These are phyloP conservation scores for Aquilaria malaccensis DNA, from an alignment of 345 rosid species.

Conservation along the genomic window DNA sequence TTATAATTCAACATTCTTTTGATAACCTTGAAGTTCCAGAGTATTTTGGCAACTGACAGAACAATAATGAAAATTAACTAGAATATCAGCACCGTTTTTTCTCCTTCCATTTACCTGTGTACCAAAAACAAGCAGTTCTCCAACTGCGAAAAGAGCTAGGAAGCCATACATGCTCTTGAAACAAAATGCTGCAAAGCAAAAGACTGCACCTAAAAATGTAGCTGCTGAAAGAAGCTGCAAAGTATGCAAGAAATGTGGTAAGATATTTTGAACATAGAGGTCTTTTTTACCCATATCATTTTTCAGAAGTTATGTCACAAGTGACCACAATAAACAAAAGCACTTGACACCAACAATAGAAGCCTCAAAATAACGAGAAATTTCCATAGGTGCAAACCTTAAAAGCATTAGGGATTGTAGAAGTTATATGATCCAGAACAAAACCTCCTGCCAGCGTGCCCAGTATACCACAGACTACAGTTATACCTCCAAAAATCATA, in stretches of 20 bases:
- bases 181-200: conserved; percentile 83
- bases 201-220: conserved; percentile 66
- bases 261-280: not conserved
- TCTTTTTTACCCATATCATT: too few relatives aligned
- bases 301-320: not conserved
- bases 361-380: not conserved
- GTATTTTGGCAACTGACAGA: too few relatives aligned
- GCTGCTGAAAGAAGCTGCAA: conserved; percentile 74
- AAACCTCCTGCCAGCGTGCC: conserved; percentile 86
- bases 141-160: conserved; percentile 69
- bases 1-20: not conserved
- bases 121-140: conserved; percentile 85
- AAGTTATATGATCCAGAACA: conserved; percentile 53
- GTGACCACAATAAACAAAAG: not conserved
- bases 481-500: conserved; percentile 84
- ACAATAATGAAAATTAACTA: too few relatives aligned
- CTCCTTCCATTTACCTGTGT: conserved; percentile 52
- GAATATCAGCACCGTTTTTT: too few relatives aligned
- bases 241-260: not conserved
- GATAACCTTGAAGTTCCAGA: not conserved
- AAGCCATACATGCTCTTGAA: conserved; percentile 79
- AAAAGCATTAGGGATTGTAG: conserved; percentile 87
- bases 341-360: not conserved
- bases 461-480: conserved; percentile 69
- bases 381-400: conserved; percentile 36